Evolutionary conservation across 345 rosid species (phyloP).

Genomic region (Kandelia obovata): DNA sequence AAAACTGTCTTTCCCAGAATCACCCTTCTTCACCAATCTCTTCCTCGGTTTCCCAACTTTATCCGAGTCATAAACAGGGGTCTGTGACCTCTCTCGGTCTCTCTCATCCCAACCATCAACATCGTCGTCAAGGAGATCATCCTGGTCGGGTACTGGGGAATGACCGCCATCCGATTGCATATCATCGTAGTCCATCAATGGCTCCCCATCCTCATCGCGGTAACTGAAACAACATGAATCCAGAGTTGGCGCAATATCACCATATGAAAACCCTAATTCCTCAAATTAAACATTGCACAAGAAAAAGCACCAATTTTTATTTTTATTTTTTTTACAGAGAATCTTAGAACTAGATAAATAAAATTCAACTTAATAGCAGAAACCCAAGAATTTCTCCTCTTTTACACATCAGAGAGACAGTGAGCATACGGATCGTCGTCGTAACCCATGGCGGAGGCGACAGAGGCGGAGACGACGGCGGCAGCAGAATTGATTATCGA

Average conservation of each 20-base stretch:
- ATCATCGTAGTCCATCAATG: conserved; percentile 88
- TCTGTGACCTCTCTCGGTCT: conserved; percentile 53
- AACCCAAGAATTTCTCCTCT: neutral
- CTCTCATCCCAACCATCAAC: conserved; percentile 47
- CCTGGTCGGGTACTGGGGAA: conserved; percentile 49
- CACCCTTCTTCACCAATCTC: conserved; percentile 75
- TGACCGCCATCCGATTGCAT: conserved; percentile 58
- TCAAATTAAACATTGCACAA: neutral
- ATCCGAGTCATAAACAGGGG: conserved; percentile 63
- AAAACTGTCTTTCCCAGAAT: conserved; percentile 14
- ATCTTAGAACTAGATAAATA: neutral
- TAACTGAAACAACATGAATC: conserved; percentile 35
- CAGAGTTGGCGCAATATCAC: too few species aligned
- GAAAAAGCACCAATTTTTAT: neutral
- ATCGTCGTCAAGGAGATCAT: conserved; percentile 54
- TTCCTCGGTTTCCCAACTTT: conserved; percentile 70
- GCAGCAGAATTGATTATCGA: too few species aligned
- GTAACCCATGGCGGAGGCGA: conserved; percentile 42
- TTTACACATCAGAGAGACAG: conserved; percentile 1
- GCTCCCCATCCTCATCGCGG: conserved; percentile 93
- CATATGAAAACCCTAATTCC: neutral
- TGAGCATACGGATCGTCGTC: conserved; percentile 67
- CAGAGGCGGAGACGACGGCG: too few species aligned
- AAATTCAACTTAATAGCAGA: neutral
- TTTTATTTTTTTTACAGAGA: too few species aligned